Evolutionary conservation across 2,329 filamentous ascomycete genomes (phyloP).

Genomic region (Monosporascus ibericus): DNA sequence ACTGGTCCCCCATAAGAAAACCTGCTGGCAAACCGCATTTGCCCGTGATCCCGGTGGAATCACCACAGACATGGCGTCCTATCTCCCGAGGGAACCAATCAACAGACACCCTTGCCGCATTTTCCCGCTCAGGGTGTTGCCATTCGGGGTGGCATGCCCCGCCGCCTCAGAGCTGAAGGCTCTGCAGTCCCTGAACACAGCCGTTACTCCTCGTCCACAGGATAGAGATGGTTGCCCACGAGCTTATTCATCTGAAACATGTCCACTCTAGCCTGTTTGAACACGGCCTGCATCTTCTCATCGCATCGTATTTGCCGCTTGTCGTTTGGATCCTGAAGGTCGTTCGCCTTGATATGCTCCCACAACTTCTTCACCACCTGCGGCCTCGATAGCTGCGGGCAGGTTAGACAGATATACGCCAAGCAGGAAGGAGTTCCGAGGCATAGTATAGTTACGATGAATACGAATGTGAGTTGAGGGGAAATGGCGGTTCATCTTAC

Average conservation of each 20-base stretch:
- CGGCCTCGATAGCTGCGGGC: conserved; percentile 73
- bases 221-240: conserved; percentile 82
- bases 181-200: conserved; percentile 14
- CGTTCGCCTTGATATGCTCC: conserved; percentile 84
- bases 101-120: neutral
- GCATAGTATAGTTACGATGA: neutral
- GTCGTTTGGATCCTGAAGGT: conserved; percentile 85
- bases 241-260: conserved; percentile 99
- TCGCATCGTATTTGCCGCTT: conserved; percentile 92
- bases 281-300: conserved; percentile 83
- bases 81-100: too few relatives aligned
- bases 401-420: neutral
- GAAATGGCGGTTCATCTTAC: conserved; percentile 34
- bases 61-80: too few relatives aligned
- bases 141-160: conserved; percentile 1
- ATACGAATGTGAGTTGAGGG: neutral
- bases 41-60: too few relatives aligned
- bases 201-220: conserved; percentile 59
- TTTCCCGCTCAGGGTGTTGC: neutral
- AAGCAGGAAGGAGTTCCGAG: neutral
- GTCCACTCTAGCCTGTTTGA: conserved; percentile 84
- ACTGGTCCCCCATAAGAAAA: too few relatives aligned
- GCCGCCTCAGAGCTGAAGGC: neutral
- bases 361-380: conserved; percentile 96
- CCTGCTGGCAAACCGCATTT: too few relatives aligned